Conservation (phyloP, 2,329 filamentous ascomycete species). For the Meredithiella fracta region DNA sequence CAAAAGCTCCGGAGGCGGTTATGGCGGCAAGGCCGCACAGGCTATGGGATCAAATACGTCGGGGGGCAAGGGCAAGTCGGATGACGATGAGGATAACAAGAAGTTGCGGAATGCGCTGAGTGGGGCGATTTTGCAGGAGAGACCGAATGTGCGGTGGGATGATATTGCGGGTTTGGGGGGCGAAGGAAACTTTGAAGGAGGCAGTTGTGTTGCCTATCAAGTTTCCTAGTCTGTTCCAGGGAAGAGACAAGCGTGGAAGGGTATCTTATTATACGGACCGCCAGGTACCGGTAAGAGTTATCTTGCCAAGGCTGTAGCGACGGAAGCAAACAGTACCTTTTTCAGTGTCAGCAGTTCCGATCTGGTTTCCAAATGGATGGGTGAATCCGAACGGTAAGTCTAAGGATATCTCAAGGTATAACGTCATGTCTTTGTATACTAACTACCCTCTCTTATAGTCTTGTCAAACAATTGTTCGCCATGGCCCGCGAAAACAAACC, state of each 20-base stretch:
- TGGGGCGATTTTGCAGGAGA: constrained; percentile 84
- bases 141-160: constrained; percentile 95
- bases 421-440: constrained; percentile 4
- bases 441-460: constrained; percentile 30
- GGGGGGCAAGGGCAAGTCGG: constrained; percentile 41
- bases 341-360: constrained; percentile 98
- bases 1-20: constrained; percentile 47
- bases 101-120: constrained; percentile 82
- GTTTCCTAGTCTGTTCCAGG: constrained; percentile 89
- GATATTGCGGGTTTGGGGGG: constrained; percentile 88
- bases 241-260: constrained; percentile 96
- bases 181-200: constrained; percentile 95
- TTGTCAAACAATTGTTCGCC: constrained; percentile 91
- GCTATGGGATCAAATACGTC: constrained; percentile 56
- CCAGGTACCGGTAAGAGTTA: constrained; percentile 97
- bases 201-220: constrained; percentile 96
- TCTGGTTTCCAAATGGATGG: constrained; percentile 99
- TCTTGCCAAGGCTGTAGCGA: constrained; percentile 90
- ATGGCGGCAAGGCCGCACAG: constrained; percentile 30
- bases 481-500: constrained; percentile 98
- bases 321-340: constrained; percentile 96
- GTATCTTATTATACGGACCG: constrained; percentile 87
- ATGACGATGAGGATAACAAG: constrained; percentile 81
- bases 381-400: constrained; percentile 80
- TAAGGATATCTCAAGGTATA: constrained; percentile 16